Evolutionary conservation across 768 basidiomycete species (phyloP), one percentile per base, ranked within the genome.

Genomic region (Leccinum subtestaceum): DNA sequence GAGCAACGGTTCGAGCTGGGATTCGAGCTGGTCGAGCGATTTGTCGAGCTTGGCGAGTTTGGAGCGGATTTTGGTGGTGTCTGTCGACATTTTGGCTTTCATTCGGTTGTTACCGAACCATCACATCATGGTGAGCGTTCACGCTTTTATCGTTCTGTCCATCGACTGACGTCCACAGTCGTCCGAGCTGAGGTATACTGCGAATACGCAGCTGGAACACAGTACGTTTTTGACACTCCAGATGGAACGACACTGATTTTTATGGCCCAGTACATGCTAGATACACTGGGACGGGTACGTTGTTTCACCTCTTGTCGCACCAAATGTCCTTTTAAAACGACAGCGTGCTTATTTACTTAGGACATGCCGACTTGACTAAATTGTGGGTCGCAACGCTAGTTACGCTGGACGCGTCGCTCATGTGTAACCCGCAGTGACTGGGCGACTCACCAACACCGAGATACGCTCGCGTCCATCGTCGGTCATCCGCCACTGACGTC

Each of bases 361-460:
- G 96, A 27, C 95, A 99, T 75, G 95, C 95, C 36, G 96, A 99
- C 74, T 77, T 95, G 71, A 92, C 93, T 5, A 98, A 98, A 80
- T 95, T 89, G 96, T 97, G 67, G 62, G 93, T 78, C 40, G 25
- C 23, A 17, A 9, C 13, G 13, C 43, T 54, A 17, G 21, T 25
- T 45, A 17, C 32, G 1, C 10, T 27, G 47, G 31, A 62, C 49
- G 34, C 32, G 45, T 43, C 50, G 52, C 51, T 57, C 10, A 64
- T 64, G 62, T 67, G 64, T 19, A 38, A 54, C 5, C 2, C 69
- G 6, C 31, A 98, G 95, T 75, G 96, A 98, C 70, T 98, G 96
- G 96, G 75, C 96, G 49, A 97, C 94, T 7, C 93, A 98, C 75
- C 96, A 98, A 70, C 95, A 98, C 76, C 86, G 96, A 45, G 96